A percentile compares a stretch with the other conserved stretches of the same genome.
Conservation (phyloP, 2,329 filamentous ascomycete genomes). For the Corniculantispora saksenae region DNA sequence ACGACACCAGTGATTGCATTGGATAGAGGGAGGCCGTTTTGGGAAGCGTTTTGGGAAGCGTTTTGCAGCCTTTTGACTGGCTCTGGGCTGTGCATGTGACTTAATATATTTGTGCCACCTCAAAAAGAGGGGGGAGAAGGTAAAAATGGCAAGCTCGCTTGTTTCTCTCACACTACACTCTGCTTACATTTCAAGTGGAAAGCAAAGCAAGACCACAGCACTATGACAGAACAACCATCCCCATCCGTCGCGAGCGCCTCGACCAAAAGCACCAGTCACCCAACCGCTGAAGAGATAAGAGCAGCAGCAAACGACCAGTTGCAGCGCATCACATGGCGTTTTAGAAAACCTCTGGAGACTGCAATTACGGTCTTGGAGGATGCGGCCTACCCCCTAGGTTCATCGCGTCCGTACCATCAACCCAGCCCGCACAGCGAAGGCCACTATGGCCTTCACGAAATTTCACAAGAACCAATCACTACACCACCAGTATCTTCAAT, state of each 20-base stretch:
- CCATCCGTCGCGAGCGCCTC: constrained; percentile 9
- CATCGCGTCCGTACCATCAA: constrained; percentile 5
- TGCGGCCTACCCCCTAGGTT: constrained; percentile 4
- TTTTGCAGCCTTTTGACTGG: constrained; percentile 9
- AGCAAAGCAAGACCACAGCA: constrained; percentile 5
- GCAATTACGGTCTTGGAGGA: constrained; percentile 4
- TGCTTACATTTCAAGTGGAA: not conserved
- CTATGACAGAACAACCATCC: constrained; percentile 12
- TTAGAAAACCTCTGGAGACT: constrained; percentile 5
- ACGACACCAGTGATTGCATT: too few relatives aligned
- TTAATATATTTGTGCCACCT: constrained; percentile 9
- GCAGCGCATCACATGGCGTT: constrained; percentile 8
- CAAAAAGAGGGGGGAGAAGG: not conserved
- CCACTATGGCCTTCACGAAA: constrained; percentile 6
- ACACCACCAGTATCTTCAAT: constrained; percentile 1
- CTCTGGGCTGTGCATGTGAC: constrained; percentile 8
- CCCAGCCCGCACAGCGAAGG: not conserved
- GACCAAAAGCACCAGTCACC: constrained; percentile 3
- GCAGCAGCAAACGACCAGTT: not conserved
- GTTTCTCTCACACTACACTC: constrained; percentile 7
- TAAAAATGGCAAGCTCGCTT: not conserved
- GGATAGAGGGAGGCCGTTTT: constrained; percentile 8
- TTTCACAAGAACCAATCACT: constrained; percentile 2
- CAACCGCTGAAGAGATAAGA: not conserved
- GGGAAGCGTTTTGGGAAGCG: too few relatives aligned